Conservation (phyloP, 345 rosid genomes). For the Diplotaxis tenuifolia region DNA sequence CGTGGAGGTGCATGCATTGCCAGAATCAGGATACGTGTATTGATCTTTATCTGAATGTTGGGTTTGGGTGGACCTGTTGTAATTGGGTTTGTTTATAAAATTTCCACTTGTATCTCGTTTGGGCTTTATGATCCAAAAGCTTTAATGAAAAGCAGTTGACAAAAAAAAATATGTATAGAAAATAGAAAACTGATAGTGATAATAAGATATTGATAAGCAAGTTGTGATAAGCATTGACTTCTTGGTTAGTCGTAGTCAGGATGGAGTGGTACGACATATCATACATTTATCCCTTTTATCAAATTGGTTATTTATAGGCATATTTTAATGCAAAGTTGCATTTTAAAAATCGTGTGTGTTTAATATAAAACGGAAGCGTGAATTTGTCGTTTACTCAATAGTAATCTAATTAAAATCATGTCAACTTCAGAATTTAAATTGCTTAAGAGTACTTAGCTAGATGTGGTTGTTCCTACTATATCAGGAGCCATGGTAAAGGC, state of each 20-base stretch:
- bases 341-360: not conserved
- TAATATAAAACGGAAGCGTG: constrained; percentile 22
- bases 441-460: not conserved
- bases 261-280: constrained; percentile 37
- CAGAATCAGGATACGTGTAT: no score
- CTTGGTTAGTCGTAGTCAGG: constrained; percentile 25
- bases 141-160: no score
- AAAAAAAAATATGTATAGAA: not conserved
- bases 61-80: no score
- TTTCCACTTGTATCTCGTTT: no score
- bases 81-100: no score
- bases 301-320: not conserved
- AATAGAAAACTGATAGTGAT: constrained; percentile 25
- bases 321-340: constrained; percentile 19
- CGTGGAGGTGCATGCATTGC: no score
- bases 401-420: constrained; percentile 2
- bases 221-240: constrained; percentile 40
- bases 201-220: constrained; percentile 35
- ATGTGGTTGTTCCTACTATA: constrained; percentile 16
- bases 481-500: constrained; percentile 24
- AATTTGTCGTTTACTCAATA: constrained; percentile 30
- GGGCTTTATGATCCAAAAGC: no score
- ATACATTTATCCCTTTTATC: constrained; percentile 29
- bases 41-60: no score
- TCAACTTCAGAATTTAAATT: constrained; percentile 17